Evolutionary conservation across 202 grass and related monocot species (phyloP), one percentile per base, ranked within the genome.

Genomic region (Brachypodium distachyon): DNA sequence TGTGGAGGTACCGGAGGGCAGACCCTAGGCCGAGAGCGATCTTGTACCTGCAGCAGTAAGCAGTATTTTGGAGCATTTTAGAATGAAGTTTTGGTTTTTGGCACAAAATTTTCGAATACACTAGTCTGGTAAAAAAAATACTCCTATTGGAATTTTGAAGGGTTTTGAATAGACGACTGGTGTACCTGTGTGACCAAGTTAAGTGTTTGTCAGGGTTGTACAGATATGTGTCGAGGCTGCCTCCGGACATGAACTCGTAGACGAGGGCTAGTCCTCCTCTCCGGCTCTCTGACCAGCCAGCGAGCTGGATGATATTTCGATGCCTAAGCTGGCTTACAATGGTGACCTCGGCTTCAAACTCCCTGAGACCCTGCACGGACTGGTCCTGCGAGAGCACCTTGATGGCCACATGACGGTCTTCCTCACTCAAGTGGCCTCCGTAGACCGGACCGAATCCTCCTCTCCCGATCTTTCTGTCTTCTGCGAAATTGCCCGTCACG

Each of bases 1-100:
- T 60, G 33, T 92, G 86, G 3, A 88, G 86, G 27, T 86, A 92
- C 4, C 76, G 69, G 11, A 88, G n/a, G 19, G 89, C 78, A 0
- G 78, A 88, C 21, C 81, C 89, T 6, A 92, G 19, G 0, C 74
- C 69, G 1, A 76, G 41, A 1, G 46, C 39, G 26, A 92, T 80
- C 29, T 76, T 76, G 67, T 70, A 79, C 60, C 81, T 84, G 9
- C 0, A 18, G 14, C 3, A 4, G 19, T 9, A 21, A 51, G 7
- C 17, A 51, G 18, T 51, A n/a, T n/a, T n/a, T n/a, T n/a, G n/a
- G n/a, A n/a, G n/a, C 16, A 8, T 8, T 21, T 50, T 7, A 50
- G 4, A 50, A 50, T 6, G n/a, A 21, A n/a, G 9, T 4, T 50
- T 5, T 18, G 17, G 2, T 7, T 17, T 1, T 50, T n/a, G 47